phyloP scores from a whole-genome alignment of 768 basidiomycete genomes.

The Podaxis pistillaris region DNA sequence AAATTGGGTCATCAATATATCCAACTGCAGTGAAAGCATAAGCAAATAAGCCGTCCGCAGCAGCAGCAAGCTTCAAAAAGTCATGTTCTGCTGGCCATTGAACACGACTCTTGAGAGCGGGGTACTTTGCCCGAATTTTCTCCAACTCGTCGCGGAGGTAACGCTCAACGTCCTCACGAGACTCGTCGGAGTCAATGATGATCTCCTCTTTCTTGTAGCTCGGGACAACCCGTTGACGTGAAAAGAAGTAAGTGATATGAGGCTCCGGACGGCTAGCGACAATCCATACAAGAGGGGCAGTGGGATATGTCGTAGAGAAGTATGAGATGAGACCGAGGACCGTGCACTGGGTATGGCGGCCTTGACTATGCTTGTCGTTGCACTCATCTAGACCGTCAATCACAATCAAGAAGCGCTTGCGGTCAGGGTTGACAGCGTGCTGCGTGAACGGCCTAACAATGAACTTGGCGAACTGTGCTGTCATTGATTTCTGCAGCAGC shows the following conservation, averaged over 20 bases:
- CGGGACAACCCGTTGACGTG: neutral
- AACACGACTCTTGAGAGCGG: neutral
- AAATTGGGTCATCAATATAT: neutral
- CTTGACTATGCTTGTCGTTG: neutral
- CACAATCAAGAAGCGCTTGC: neutral
- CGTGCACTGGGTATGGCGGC: neutral
- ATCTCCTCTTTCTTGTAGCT: neutral
- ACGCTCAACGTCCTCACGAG: neutral
- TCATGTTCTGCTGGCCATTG: neutral
- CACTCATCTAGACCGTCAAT: slow-evolving; percentile 5
- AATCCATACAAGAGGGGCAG: neutral
- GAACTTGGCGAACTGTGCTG: slow-evolving; percentile 15
- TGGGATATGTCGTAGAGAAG: neutral
- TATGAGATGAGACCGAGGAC: neutral
- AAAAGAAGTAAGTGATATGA: neutral
- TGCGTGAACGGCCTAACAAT: slow-evolving; percentile 15
- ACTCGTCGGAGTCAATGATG: neutral
- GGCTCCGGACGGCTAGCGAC: slow-evolving; percentile 4
- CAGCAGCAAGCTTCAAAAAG: neutral
- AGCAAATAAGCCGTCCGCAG: neutral
- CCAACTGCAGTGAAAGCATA: neutral
- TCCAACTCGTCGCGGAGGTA: neutral
- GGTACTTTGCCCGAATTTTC: neutral
- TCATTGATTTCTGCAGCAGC: slow-evolving; percentile 10
- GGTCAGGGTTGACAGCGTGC: neutral